Conservation (phyloP, 2,329 filamentous ascomycete genomes). For the Ceratocystis destructans region DNA sequence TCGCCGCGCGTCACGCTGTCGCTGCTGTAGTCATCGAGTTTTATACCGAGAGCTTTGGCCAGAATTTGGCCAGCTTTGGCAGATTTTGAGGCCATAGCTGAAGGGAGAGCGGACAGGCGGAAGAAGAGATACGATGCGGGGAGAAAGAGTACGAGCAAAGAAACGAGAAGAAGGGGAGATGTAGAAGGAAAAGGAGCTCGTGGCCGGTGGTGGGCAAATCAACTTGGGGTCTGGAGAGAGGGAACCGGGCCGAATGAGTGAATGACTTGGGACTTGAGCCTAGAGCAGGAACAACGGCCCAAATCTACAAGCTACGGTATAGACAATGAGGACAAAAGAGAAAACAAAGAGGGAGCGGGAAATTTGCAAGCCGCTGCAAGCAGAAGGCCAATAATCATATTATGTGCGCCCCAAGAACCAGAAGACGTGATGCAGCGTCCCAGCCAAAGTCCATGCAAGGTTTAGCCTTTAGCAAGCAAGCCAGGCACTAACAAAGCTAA, state of each 20-base stretch:
- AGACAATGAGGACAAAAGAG: neutral
- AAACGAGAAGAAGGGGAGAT: neutral
- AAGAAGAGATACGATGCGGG: neutral
- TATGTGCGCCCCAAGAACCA: neutral
- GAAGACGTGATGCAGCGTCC: neutral
- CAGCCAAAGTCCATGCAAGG: neutral
- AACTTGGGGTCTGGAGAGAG: neutral
- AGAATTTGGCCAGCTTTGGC: slow-evolving; percentile 56
- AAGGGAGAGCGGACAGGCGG: neutral
- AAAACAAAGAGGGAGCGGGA: neutral
- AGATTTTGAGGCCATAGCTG: slow-evolving; percentile 27
- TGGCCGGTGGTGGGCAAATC: neutral
- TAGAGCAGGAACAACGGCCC: neutral
- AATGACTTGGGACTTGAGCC: neutral
- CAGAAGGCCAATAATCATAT: neutral
- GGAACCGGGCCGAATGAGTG: neutral
- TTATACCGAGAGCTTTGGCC: slow-evolving; percentile 72
- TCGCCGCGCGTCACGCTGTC: slow-evolving; percentile 62
- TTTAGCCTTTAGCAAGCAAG: neutral
- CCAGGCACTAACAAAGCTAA: neutral
- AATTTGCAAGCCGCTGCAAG: neutral
- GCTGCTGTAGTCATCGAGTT: slow-evolving; percentile 44
- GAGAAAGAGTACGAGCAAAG: slow-evolving; percentile 1
- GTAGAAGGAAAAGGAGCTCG: neutral
- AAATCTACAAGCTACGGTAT: neutral